phyloP scores from a whole-genome alignment of 2,329 filamentous ascomycete genomes.

The Fusarium secorum region DNA sequence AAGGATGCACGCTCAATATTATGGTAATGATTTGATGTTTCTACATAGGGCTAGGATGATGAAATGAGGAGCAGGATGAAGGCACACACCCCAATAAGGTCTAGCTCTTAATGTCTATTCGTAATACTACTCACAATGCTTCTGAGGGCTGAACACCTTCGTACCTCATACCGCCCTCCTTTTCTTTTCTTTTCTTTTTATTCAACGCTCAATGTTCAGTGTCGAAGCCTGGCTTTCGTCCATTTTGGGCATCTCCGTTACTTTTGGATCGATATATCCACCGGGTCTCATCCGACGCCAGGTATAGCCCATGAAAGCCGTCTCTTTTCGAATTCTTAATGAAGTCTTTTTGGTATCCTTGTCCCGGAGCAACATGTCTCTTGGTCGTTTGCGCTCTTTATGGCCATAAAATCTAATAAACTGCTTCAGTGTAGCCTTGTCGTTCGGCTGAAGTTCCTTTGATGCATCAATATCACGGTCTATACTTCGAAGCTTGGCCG shows the following conservation, averaged over 20 bases:
- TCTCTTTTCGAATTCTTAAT: constrained; percentile 81
- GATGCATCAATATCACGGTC: constrained; percentile 58
- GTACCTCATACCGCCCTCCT: not conserved
- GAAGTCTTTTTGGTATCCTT: constrained; percentile 68
- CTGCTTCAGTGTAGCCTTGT: constrained; percentile 56
- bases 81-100: constrained; percentile 22
- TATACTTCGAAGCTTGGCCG: constrained; percentile 56
- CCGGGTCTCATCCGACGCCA: constrained; percentile 66
- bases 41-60: constrained; percentile 31
- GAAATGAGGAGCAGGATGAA: constrained; percentile 33
- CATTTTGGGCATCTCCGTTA: not conserved
- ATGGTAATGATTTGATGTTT: constrained; percentile 29
- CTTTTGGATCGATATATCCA: constrained; percentile 39
- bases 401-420: constrained; percentile 61
- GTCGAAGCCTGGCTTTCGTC: not conserved
- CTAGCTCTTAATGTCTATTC: constrained; percentile 40
- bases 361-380: constrained; percentile 87
- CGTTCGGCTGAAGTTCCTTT: constrained; percentile 44
- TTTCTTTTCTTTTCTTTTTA: not conserved
- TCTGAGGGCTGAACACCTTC: not conserved
- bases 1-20: constrained; percentile 6
- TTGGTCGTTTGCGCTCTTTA: constrained; percentile 78
- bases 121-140: constrained; percentile 32
- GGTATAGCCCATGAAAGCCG: constrained; percentile 89
- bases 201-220: not conserved